Evolutionary conservation across 2,329 filamentous ascomycete species (phyloP), one percentile per base, ranked within the genome.

Genomic region (Fusarium caatingaense): DNA sequence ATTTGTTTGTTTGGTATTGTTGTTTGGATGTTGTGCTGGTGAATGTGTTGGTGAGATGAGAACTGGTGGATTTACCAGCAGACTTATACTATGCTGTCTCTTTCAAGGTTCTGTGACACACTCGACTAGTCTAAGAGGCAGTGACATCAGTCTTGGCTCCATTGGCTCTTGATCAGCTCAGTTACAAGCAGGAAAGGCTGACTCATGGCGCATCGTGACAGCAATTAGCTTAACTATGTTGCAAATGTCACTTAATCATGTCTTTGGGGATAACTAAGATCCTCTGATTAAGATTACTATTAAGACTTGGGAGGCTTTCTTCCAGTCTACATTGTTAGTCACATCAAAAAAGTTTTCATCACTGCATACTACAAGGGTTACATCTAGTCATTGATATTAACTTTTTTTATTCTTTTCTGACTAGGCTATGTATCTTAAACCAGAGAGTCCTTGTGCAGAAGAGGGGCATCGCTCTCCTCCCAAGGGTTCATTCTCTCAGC

Each of bases 391-490:
- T 5, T 37, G 6, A 8, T 41, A 16, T 20, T n/a, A 25, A 10
- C 6, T 12, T 1, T 34, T 15, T 20, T 45, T 18, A 5, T 41
- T 10, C 4, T 44, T 37, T 21, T 28, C n/a, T 12, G 5, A 20
- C 8, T 7, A 5, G 16, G 30, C 10, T 23, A 16, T 6, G 4
- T 6, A 27, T 25, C 10, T 62, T 32, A 66, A 9, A 54, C 61
- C 2, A 45, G n/a, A 20, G 47, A 66, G 4, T 53, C 54, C 18
- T 66, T 45, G 6, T 56, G 21, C 9, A 69, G 25, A 3, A 56
- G 56, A 27, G 47, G 30, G 5, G 71, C 68, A 28, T 74, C 73
- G 10, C 70, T 59, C 13, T 72, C 64, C n/a, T 76, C 72, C 74
- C 74, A 75, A 7, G 70, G 69, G 21, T 69, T n/a, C 1, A 71